phyloP scores from a whole-genome alignment of 2,329 filamentous ascomycete genomes.

The Penicillium crustosum region DNA sequence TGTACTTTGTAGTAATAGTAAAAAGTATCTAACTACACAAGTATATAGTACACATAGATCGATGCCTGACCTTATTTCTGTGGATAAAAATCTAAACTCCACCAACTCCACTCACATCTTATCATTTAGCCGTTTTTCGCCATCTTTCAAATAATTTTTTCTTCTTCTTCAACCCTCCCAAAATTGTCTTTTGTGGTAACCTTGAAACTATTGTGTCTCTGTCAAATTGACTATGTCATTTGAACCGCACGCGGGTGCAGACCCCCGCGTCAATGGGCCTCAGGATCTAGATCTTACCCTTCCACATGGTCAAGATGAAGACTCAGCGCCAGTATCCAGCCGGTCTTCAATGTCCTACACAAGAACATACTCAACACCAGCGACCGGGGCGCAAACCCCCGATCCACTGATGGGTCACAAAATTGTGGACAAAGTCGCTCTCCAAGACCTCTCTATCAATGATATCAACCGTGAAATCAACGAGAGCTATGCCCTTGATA shows the following conservation, averaged over 20 bases:
- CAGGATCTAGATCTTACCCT: constrained; percentile 2
- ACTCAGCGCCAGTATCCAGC: constrained; percentile 17
- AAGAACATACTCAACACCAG: constrained; percentile 25
- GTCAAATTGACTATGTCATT: constrained; percentile 10
- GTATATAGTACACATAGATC: neutral
- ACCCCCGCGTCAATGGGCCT: constrained; percentile 6
- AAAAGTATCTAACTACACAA: no score
- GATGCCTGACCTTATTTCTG: neutral
- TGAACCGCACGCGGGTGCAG: constrained; percentile 7
- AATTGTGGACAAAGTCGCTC: constrained; percentile 15
- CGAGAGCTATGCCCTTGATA: constrained; percentile 19
- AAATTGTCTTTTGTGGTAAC: neutral
- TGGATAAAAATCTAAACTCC: constrained; percentile 11
- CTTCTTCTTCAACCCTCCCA: neutral
- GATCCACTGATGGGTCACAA: constrained; percentile 27
- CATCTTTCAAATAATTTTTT: neutral
- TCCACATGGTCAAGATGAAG: constrained; percentile 1
- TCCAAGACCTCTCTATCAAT: constrained; percentile 21
- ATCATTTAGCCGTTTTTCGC: constrained; percentile 11
- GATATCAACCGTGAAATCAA: constrained; percentile 10
- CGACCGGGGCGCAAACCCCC: constrained; percentile 31
- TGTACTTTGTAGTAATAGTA: neutral
- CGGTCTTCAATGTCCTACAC: constrained; percentile 22
- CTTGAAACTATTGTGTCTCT: neutral
- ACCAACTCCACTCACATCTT: constrained; percentile 12